Percentiles rank a stretch among this genome's conserved stretches.
These are phyloP conservation scores for Fusarium xyrophilum DNA, from an alignment of 2,329 filamentous ascomycete genomes.

Conservation along the genomic window DNA sequence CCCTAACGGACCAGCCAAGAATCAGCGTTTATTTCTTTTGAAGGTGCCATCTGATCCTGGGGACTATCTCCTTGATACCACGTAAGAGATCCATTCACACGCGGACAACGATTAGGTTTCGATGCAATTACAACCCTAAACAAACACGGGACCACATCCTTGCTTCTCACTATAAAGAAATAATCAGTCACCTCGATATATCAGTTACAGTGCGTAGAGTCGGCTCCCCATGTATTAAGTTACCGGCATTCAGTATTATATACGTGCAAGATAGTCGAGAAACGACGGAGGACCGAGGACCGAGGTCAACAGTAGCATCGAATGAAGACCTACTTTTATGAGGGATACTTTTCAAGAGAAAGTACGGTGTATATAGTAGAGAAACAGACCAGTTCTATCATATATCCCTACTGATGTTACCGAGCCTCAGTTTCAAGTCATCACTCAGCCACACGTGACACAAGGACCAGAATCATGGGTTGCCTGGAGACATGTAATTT, in stretches of 20 bases:
- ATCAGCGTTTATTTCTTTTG: not conserved
- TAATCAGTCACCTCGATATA: not conserved
- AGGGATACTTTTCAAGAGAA: not conserved
- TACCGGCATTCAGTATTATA: conserved; percentile 5
- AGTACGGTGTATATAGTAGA: not conserved
- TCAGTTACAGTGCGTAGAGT: not conserved
- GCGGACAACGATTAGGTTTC: not conserved
- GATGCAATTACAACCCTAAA: not conserved
- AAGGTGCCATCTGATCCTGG: conserved; percentile 13
- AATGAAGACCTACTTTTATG: not conserved
- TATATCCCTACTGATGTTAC: conserved; percentile 12
- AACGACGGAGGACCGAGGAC: not conserved
- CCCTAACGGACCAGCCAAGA: conserved; percentile 4
- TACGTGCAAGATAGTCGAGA: not conserved
- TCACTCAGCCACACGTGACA: conserved; percentile 18
- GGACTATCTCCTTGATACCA: conserved; percentile 23
- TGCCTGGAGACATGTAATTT: not conserved
- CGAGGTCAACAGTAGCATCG: not conserved
- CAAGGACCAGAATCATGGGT: not conserved
- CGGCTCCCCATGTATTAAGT: not conserved
- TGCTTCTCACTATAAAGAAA: not conserved
- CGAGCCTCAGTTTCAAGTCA: conserved; percentile 7
- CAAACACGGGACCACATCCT: not conserved
- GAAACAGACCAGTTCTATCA: conserved; percentile 8
- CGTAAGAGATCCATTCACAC: not conserved